These are phyloP conservation scores for Talinum fruticosum DNA, from an alignment of 148 eudicot genomes.

Conservation along the genomic window DNA sequence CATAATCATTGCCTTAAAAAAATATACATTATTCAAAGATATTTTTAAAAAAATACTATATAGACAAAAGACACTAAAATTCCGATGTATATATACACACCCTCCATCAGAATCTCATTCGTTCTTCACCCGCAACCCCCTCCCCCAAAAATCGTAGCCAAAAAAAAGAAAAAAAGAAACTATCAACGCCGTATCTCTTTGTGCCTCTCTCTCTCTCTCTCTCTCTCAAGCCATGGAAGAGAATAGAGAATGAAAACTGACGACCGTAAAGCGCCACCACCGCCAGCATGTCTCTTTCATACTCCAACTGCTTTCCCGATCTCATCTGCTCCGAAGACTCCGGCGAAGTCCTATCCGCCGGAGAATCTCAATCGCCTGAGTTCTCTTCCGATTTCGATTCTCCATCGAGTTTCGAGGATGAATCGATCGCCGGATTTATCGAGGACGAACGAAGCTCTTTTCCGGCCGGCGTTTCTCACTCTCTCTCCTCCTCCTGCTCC, in stretches of 20 bases:
- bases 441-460: constrained; percentile 53
- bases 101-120: constrained; percentile 9
- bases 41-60: background rate
- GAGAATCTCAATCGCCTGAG: constrained; percentile 40
- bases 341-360: constrained; percentile 32
- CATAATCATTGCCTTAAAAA: too few species aligned
- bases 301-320: constrained; percentile 49
- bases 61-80: background rate
- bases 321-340: constrained; percentile 74
- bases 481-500: constrained; percentile 11
- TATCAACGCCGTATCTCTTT: background rate
- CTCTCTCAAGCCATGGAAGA: constrained; percentile 8
- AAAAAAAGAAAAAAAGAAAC: background rate
- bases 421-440: constrained; percentile 63
- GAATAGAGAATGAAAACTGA: background rate
- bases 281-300: constrained; percentile 49
- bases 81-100: constrained; percentile 6
- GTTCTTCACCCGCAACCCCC: constrained; percentile 4
- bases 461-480: constrained; percentile 11
- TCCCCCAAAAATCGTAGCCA: constrained; percentile 2
- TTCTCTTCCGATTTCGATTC: constrained; percentile 47
- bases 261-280: background rate
- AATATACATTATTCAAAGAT: background rate
- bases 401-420: constrained; percentile 26
- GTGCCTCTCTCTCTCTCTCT: constrained; percentile 9